phyloP scores from a whole-genome alignment of 2,329 filamentous ascomycete genomes.

The Tolypocladium ovalisporum region DNA sequence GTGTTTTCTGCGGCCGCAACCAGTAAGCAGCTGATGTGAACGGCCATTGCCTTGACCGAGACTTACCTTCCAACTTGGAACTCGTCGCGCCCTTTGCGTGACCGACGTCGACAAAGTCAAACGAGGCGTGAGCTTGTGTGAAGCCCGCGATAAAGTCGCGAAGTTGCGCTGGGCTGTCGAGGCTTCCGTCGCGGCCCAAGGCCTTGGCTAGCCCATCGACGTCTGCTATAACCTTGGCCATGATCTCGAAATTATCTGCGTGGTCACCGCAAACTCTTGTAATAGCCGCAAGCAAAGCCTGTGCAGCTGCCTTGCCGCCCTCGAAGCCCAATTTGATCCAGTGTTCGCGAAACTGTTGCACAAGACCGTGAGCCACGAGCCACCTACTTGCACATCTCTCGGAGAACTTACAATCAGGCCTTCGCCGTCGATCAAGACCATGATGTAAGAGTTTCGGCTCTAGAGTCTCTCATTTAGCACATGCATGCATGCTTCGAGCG shows the following conservation, averaged over 20 bases:
- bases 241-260: conserved; percentile 37
- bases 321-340: conserved; percentile 43
- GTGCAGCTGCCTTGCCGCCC: conserved; percentile 42
- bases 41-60: not conserved
- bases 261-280: conserved; percentile 32
- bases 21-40: not conserved
- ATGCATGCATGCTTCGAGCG: not conserved
- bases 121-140: conserved; percentile 45
- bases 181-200: conserved; percentile 35
- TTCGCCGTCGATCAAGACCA: conserved; percentile 53
- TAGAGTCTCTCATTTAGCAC: conserved; percentile 12
- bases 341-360: conserved; percentile 42
- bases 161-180: conserved; percentile 33
- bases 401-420: conserved; percentile 39
- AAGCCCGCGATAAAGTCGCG: conserved; percentile 50
- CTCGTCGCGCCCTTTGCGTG: conserved; percentile 46
- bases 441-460: conserved; percentile 47
- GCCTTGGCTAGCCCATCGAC: conserved; percentile 37
- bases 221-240: conserved; percentile 47
- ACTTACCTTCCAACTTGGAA: conserved; percentile 48
- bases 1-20: conserved; percentile 29
- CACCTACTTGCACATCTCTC: too few species aligned
- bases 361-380: conserved; percentile 2
- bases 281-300: conserved; percentile 36
- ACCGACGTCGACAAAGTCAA: conserved; percentile 55